Conservation (phyloP, 2,329 filamentous ascomycete species). For the Calonectria ilicicola region DNA sequence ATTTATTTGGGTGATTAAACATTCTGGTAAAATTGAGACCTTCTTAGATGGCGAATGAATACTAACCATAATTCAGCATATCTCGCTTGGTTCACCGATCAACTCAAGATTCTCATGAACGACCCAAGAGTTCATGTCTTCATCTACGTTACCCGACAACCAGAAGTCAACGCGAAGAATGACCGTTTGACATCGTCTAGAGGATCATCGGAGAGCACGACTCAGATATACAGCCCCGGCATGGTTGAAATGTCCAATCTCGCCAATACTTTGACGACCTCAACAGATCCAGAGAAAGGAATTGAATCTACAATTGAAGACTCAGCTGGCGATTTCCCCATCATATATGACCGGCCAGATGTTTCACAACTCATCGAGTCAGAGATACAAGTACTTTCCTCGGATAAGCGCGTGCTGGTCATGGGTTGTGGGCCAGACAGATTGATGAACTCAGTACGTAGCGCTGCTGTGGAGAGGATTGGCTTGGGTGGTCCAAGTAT, state of each 20-base stretch:
- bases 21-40: slow-evolving; percentile 46
- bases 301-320: slow-evolving; percentile 20
- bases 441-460: slow-evolving; percentile 56
- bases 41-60: background rate
- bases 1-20: slow-evolving; percentile 56
- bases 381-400: slow-evolving; percentile 42
- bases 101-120: slow-evolving; percentile 47
- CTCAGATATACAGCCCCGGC: slow-evolving; percentile 4
- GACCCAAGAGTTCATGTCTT: slow-evolving; percentile 46
- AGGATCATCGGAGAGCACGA: slow-evolving; percentile 21
- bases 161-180: slow-evolving; percentile 23
- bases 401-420: slow-evolving; percentile 52
- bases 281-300: slow-evolving; percentile 28
- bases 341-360: slow-evolving; percentile 52
- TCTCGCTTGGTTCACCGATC: slow-evolving; percentile 52
- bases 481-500: slow-evolving; percentile 55
- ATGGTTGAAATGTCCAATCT: slow-evolving; percentile 18
- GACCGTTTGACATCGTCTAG: slow-evolving; percentile 23
- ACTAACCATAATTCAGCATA: slow-evolving; percentile 42
- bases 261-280: slow-evolving; percentile 1
- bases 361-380: slow-evolving; percentile 49
- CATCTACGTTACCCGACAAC: slow-evolving; percentile 51
- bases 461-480: slow-evolving; percentile 55
- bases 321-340: slow-evolving; percentile 15
- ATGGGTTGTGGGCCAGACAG: slow-evolving; percentile 60